Evolutionary conservation across 306 rosid genomes (phyloP), one percentile per base, ranked within the genome.

Genomic region (Quillaja saponaria): DNA sequence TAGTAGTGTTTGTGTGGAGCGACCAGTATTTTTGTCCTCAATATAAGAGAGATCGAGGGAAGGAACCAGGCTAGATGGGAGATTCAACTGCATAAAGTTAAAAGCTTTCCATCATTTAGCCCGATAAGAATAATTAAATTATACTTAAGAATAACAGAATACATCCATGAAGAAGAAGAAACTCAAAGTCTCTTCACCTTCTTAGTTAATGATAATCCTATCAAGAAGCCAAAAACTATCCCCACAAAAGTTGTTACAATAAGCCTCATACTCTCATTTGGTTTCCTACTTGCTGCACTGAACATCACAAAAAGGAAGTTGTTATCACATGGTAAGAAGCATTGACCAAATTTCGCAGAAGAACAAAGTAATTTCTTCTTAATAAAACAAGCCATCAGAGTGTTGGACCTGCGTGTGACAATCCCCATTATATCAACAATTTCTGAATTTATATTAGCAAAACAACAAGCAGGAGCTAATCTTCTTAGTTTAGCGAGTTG

Each of bases 141-240:
- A 18, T 54, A 37, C 54, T 56, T n/a, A 61, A 62, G 31, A 18
- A 70, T 6, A 68, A 61, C 15, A 31, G 52, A 39, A 59, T 17
- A 19, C 14, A 12, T 10, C 21, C 12, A 51, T 63, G 42, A 63
- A 52, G 70, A 67, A 55, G 28, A 67, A 57, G 58, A 14, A 25
- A 55, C 42, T 50, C 67, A 35, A 66, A 61, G 40, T 37, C 34
- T 28, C 28, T 33, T 35, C 57, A 94, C 99, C 99, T 87, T 94
- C 99, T 87, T 94, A 20, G 91, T 80, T 78, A 89, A 74, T 50
- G 86, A 94, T 38, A 80, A 80, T 59, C 97, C 99, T 49, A 94
- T 80, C 55, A 85, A 85, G 81, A 89, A 89, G 68, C 99, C 97
- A 58, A 94, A 76, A 81, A 83, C 74, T 46, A 87, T 81, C 71